These are phyloP conservation scores for Magnolia changhungtana DNA, from an alignment of 164 flowering plant genomes.

Conservation along the genomic window DNA sequence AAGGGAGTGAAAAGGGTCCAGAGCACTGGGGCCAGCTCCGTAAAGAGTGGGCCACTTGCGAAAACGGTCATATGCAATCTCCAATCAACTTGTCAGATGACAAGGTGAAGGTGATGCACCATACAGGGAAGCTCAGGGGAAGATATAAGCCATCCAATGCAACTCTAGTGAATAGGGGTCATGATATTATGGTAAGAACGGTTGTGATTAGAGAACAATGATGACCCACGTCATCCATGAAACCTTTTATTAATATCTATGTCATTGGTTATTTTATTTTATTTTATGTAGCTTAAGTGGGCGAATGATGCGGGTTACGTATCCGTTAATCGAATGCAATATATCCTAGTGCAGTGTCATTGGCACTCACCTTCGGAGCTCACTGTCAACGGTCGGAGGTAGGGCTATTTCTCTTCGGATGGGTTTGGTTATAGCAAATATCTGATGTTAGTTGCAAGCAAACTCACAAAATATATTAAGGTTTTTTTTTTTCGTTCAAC, in stretches of 20 bases:
- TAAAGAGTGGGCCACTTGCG: constrained; percentile 27
- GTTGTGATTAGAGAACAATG: background rate
- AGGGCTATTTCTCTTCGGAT: no score
- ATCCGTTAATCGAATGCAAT: constrained; percentile 33
- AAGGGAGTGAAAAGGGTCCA: constrained; percentile 22
- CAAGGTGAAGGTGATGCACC: constrained; percentile 15
- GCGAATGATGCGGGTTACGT: constrained; percentile 35
- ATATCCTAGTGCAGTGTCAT: constrained; percentile 38
- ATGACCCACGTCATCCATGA: background rate
- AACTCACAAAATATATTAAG: no score
- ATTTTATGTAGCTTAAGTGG: constrained; percentile 35
- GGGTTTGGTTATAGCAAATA: no score
- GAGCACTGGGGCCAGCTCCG: constrained; percentile 29
- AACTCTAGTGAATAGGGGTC: constrained; percentile 23
- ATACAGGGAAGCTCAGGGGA: constrained; percentile 11
- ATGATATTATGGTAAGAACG: constrained; percentile 19
- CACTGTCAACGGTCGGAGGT: constrained; percentile 43
- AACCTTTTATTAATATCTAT: background rate
- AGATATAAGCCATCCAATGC: constrained; percentile 20
- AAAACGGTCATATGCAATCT: constrained; percentile 26
- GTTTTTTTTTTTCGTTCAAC: no score
- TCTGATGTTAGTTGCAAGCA: no score
- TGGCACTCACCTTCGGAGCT: constrained; percentile 70
- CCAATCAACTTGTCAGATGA: constrained; percentile 23
- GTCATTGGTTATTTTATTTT: background rate